phyloP scores from a whole-genome alignment of 306 rosid species.

The Quercus dentata region DNA sequence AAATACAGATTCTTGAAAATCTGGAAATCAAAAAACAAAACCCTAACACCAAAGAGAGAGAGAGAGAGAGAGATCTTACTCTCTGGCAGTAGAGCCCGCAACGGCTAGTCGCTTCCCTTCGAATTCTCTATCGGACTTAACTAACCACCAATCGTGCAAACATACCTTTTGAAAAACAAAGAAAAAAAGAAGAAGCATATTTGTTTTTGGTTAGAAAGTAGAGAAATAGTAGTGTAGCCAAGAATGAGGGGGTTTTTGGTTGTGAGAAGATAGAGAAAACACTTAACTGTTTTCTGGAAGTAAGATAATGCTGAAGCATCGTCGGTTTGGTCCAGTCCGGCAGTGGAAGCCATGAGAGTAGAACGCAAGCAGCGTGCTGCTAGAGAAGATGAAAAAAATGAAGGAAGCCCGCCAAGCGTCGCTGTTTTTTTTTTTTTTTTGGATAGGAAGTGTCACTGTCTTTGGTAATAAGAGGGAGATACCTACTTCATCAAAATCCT shows the following conservation, averaged over 20 bases:
- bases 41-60: neutral
- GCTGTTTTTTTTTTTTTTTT: too few species aligned
- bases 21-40: neutral
- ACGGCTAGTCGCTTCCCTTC: conserved; percentile 51
- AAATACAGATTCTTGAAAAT: neutral
- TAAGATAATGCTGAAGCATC: neutral
- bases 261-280: neutral
- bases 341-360: neutral
- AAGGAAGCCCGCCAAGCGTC: too few species aligned
- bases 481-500: too few species aligned
- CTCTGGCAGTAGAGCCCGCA: conserved; percentile 49
- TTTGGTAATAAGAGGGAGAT: too few species aligned
- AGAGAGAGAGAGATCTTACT: conserved; percentile 27
- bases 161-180: conserved; percentile 33
- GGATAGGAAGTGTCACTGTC: too few species aligned
- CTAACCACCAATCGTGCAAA: conserved; percentile 69
- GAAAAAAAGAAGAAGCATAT: neutral
- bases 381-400: too few species aligned
- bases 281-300: conserved; percentile 30
- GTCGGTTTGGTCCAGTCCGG: neutral
- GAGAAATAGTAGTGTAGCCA: neutral
- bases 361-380: too few species aligned
- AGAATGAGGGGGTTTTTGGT: neutral
- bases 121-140: conserved; percentile 29
- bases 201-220: neutral